Percentiles rank a stretch among this genome's conserved stretches.
Conservation (phyloP, 108 stramenopile species). For the Cyclostephanos tholiformis region DNA sequence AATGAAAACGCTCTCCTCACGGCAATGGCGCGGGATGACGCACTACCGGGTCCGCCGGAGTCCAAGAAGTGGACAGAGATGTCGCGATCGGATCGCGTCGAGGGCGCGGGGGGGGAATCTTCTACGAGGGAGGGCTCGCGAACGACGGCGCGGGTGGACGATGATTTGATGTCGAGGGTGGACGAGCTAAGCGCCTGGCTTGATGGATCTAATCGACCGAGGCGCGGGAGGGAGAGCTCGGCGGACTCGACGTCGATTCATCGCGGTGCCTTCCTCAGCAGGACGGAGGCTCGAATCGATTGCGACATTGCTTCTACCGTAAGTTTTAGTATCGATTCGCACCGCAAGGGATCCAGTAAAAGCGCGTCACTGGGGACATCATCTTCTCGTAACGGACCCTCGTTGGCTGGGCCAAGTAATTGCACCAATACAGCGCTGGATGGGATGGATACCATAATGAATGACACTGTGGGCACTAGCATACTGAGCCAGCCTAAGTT, state of each 20-base stretch:
- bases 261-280: not conserved
- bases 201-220: constrained; percentile 4
- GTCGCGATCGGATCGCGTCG: constrained; percentile 11
- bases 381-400: not conserved
- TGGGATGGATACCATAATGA: constrained; percentile 11
- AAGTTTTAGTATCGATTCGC: not conserved
- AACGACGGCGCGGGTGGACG: constrained; percentile 16
- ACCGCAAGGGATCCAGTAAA: not conserved
- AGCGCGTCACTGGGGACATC: not conserved
- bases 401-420: not conserved
- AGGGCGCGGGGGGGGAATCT: not conserved
- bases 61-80: not conserved
- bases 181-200: constrained; percentile 25
- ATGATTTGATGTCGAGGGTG: constrained; percentile 19
- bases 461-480: not conserved
- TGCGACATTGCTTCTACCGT: not conserved
- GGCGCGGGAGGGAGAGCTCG: not conserved
- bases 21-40: constrained; percentile 23
- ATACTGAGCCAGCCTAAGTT: not conserved
- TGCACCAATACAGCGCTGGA: not conserved
- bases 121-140: constrained; percentile 13
- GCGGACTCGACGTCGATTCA: not conserved
- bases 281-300: not conserved
- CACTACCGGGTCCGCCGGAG: not conserved
- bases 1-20: not conserved